Evolutionary conservation across 495 filamentous ascomycete genomes (phyloP), one percentile per base, ranked within the genome.

Genomic region (Choiromyces venosus): DNA sequence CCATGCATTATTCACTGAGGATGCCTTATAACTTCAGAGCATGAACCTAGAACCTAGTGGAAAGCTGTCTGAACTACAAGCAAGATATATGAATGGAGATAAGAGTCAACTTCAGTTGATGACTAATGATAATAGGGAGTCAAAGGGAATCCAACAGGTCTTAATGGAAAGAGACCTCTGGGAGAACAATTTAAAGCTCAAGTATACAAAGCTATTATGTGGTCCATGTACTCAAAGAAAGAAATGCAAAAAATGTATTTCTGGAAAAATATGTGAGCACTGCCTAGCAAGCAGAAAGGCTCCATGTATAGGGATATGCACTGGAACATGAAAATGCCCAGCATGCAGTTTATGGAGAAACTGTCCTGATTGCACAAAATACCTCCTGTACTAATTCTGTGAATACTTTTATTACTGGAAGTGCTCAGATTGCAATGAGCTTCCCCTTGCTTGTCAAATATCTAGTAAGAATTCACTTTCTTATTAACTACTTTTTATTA

Each of bases 121-220:
- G 33, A 12, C 36, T 4, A 65, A 71, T n/a, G 10, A 65, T 7
- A 2, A 33, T 0, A 14, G 69, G 3, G 37, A 73, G 37, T n/a
- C 46, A 37, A 73, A 70, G 18, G 44, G 67, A 25, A 56, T 73
- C 4, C 10, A 35, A 40, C 10, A 10, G 19, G 44, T 70, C 1
- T 69, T 73, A n/a, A 37, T 46, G 25, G 72, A 73, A 36, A 66
- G 67, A 39, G 72, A 37, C 0, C 64, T 73, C 21, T 73, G 72
- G 67, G 39, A 71, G 10, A 33, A 19, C n/a, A 52, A 52, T 52
- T 10, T 52, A 52, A 52, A 71, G 1, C 39, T 65, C 1, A 8
- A 65, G 35, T 71, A 19, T 29, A 71, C 21, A 6, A 33, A n/a
- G 6, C 46, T 3, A 52, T 52, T 2, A 10, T 52, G 46, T 25